These are phyloP conservation scores for Didymella pomorum DNA, from an alignment of 2,329 filamentous ascomycete genomes.

Conservation along the genomic window DNA sequence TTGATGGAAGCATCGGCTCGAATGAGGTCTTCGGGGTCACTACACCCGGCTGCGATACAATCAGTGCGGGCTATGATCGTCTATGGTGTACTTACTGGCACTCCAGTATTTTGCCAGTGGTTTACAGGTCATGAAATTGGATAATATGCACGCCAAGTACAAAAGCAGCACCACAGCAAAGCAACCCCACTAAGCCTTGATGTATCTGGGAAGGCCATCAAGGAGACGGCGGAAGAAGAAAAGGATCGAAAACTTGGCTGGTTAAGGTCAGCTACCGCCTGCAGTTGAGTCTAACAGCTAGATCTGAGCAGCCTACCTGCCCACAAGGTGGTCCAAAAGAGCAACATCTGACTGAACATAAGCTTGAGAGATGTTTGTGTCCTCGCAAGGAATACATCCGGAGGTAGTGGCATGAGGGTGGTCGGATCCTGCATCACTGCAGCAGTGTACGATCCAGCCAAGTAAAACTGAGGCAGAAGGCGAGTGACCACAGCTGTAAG, in stretches of 20 bases:
- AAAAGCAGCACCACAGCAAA: conserved; percentile 13
- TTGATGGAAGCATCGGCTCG: conserved; percentile 9
- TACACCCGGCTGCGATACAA: not conserved
- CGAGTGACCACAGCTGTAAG: conserved; percentile 1
- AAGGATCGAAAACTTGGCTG: not conserved
- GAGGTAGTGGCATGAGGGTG: conserved; percentile 5
- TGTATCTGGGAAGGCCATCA: not conserved
- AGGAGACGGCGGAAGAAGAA: not conserved
- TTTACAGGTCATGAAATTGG: conserved; percentile 16
- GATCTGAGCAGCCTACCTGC: not conserved
- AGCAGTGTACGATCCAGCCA: conserved; percentile 6
- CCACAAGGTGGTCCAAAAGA: not conserved
- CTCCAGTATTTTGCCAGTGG: conserved; percentile 11
- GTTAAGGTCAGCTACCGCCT: not conserved
- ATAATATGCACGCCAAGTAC: conserved; percentile 13
- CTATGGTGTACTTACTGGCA: not conserved
- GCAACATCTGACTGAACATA: not conserved
- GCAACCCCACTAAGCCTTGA: not conserved
- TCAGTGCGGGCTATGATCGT: not conserved
- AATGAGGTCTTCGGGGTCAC: conserved; percentile 1
- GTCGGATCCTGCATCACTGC: not conserved
- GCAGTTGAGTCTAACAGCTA: too few relatives aligned
- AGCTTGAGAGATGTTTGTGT: not conserved
- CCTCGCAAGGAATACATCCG: not conserved
- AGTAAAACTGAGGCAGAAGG: conserved; percentile 15